Evolutionary conservation across 2,329 filamentous ascomycete species (phyloP), one percentile per base, ranked within the genome.

Genomic region (Fonsecaea pugnacius): DNA sequence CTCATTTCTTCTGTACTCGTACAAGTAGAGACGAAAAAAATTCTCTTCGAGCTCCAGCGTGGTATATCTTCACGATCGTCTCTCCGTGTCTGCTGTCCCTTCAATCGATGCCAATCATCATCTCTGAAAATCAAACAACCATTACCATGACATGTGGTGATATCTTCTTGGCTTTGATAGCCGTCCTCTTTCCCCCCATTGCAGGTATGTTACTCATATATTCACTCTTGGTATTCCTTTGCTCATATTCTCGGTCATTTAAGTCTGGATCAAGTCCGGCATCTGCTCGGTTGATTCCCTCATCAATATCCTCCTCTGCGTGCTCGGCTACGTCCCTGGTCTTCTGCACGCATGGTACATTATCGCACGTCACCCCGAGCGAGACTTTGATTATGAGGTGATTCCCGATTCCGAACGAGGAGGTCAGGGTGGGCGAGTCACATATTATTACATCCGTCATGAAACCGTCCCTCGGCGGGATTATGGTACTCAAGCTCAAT

Each of bases 261-360:
- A 73, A 92, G 95, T 99, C 73, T 99, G 95, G 95, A 91, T 99
- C 66, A 99, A 98, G 82, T 83, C 90, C 73, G 95, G 95, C 69
- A 84, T 99, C 79, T 99, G 95, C 83, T 91, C 89, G 67, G 92
- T 89, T 63, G 95, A 98, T 80, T 94, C 91, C 8, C 74, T 98
- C 73, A 96, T 99, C 83, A 99, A 99, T 82, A 89, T 98, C 77
- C 89, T 93, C 53, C 91, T 98, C 73, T 95, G 90, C 78, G 76
- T 87, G 60, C 86, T 94, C 24, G 91, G 89, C 72, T 92, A 84
- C 74, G 78, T 98, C 65, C 94, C 94, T 21, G 94, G 94, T 66
- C 89, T 98, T 56, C 81, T 99, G 2, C 95, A 99, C 81, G 87
- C 93, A 68, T 98, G 95, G 94, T 99, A 98, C 84, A 96, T 98